phyloP scores from a whole-genome alignment of 129 eudicot genomes.

The Sambucus nigra region DNA sequence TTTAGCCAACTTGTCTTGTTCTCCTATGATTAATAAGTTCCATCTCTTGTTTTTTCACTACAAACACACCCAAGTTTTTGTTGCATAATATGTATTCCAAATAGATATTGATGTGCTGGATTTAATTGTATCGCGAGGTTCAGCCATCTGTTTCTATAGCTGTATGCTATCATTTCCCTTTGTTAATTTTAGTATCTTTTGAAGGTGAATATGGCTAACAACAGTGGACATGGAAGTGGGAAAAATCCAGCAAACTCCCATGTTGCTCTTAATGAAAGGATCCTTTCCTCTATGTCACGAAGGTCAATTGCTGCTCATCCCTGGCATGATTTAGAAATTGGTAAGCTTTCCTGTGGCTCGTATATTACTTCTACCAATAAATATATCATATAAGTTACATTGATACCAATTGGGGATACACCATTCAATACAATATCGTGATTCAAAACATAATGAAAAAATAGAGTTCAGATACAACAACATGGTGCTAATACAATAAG shows the following conservation, averaged over 20 bases:
- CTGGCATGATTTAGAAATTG: slow-evolving; percentile 94
- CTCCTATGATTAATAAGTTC: too few species aligned
- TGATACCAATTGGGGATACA: not conserved
- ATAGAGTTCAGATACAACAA: too few species aligned
- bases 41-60: too few species aligned
- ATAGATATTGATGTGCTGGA: not conserved
- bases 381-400: not conserved
- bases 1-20: too few species aligned
- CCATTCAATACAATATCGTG: too few species aligned
- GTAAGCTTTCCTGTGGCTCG: slow-evolving; percentile 21
- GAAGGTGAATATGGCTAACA: slow-evolving; percentile 69
- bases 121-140: not conserved
- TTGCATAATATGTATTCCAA: not conserved
- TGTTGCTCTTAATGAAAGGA: slow-evolving; percentile 77
- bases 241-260: slow-evolving; percentile 26
- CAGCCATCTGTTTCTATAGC: not conserved
- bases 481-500: too few species aligned
- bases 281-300: slow-evolving; percentile 74
- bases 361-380: not conserved
- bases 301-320: slow-evolving; percentile 98
- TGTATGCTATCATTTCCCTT: not conserved
- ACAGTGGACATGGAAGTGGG: slow-evolving; percentile 31
- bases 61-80: not conserved
- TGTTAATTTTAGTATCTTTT: slow-evolving; percentile 4
- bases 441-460: too few species aligned